phyloP scores from a whole-genome alignment of 2,329 filamentous ascomycete genomes.

The Hypocreales sp. region DNA sequence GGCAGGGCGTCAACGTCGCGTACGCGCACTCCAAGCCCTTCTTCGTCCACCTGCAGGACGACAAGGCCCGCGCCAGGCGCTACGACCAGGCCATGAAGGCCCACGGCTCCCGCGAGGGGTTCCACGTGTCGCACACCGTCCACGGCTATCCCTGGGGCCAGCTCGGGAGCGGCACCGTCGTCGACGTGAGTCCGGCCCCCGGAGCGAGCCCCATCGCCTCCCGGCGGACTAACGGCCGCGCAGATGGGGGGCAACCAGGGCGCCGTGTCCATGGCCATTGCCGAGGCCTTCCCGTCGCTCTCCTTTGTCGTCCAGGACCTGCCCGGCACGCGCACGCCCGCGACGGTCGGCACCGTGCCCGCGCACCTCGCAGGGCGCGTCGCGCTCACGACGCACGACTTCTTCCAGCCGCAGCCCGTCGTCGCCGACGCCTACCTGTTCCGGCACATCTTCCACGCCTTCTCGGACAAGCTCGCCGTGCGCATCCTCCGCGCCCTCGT shows the following conservation, averaged over 20 bases:
- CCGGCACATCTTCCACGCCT: conserved; percentile 40
- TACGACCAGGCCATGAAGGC: conserved; percentile 18
- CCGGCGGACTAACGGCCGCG: neutral
- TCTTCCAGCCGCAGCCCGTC: conserved; percentile 21
- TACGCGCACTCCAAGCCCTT: conserved; percentile 9
- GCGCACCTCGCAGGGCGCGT: conserved; percentile 16
- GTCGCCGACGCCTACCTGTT: conserved; percentile 34
- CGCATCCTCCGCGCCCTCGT: conserved; percentile 25
- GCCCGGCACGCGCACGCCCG: conserved; percentile 16
- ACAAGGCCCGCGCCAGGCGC: conserved; percentile 9
- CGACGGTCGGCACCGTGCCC: conserved; percentile 19
- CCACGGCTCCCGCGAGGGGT: conserved; percentile 9
- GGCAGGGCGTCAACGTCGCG: conserved; percentile 12
- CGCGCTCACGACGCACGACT: conserved; percentile 19
- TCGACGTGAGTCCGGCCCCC: too few relatives aligned
- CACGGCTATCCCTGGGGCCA: conserved; percentile 9
- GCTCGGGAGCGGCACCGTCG: conserved; percentile 9
- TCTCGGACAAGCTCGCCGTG: conserved; percentile 27
- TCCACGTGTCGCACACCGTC: conserved; percentile 8
- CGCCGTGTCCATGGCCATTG: conserved; percentile 23
- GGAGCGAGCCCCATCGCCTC: too few relatives aligned
- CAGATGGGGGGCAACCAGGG: conserved; percentile 27
- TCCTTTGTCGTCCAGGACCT: conserved; percentile 29
- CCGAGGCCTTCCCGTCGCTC: conserved; percentile 23
- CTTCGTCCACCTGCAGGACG: conserved; percentile 13